Evolutionary conservation across 108 stramenopile species (phyloP), one percentile per base, ranked within the genome.

Genomic region (Skeletonema marinoi): DNA sequence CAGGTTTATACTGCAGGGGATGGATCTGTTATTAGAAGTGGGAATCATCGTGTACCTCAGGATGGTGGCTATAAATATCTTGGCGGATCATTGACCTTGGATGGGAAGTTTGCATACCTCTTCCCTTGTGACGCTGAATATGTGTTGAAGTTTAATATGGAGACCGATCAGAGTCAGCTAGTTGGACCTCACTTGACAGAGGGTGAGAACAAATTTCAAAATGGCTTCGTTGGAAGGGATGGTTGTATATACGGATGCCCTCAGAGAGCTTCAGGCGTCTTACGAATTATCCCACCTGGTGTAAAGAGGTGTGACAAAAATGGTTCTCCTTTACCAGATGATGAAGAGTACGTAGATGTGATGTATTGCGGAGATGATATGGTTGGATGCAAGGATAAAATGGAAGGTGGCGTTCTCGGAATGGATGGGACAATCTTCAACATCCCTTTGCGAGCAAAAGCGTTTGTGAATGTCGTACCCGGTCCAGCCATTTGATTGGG

Each of bases 381-480:
- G 86, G 74, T 87, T 12, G 51, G 67, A 7, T 81, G 82, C 32
- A 90, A 90, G 50, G 90, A 91, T 58, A 89, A 89, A 54, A 89
- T 86, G 77, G 88, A 91, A 85, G 88, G 90, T 12, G 90, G 90
- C 39, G 88, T 91, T 31, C 48, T 91, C n/a, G 87, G 85, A 13
- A 41, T 61, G 19, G 90, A 91, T 71, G 90, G 90, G 16, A 62
- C 70, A 19, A 88, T 91, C 13, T 91, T 88, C 62, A 87, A 86
- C 51, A 89, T 91, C 12, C 90, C 90, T 33, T 59, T 89, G 39
- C 69, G 87, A 32, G 87, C 90, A 29, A 85, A 80, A 44, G 70
- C 66, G 11, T 86, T 87, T 51, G 75, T 91, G 36, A 87, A 83
- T 29, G 68, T 91, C 1, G 67, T 85, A 16, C 86, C 89, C 4